Evolutionary conservation across 176 grass and related monocot genomes (phyloP), one percentile per base, ranked within the genome.

Genomic region (Panicum miliaceum): DNA sequence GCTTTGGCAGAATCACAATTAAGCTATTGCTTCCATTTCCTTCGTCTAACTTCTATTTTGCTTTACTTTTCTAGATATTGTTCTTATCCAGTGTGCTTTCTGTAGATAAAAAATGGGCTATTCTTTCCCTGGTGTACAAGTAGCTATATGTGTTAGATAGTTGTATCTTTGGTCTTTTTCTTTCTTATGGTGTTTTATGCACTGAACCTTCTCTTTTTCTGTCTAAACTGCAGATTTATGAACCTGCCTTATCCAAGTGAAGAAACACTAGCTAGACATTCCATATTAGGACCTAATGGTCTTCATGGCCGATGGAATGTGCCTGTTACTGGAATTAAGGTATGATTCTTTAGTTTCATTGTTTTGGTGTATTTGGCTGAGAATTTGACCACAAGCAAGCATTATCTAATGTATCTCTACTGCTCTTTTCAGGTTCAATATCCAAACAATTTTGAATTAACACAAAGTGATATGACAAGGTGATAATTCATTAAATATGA

Each of bases 261-360:
- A 91, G 96, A 99, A 96, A 94, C 96, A 70, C 86, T 99, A 69
- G 94, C 93, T 59, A 99, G 96, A 79, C 96, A 99, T 75, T 94
- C 96, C 57, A 99, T 99, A 94, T 92, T 99, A 85, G 96, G 96
- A 64, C 90, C 93, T 77, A 95, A 99, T 84, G 96, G 96, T 64
- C 91, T 99, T 60, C 85, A 85, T 47, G 88, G 89, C 64, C 84
- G 89, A 81, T 90, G 90, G 91, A 87, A 60, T 78, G 86, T 77
- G 61, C 93, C 91, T 67, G 84, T 94, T 84, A 76, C 91, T 89
- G 89, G 75, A 88, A 89, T 94, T 75, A 99, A 87, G 93, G 96
- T 93, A 96, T 86, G 81, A 62, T 71, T 66, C 34, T 84, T 78
- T 78, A 23, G 46, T 89, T 73, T 68, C 74, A 65, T 60, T 57